Base-by-base conservation (phyloP, 78 protist species). In the Dictyostelium intermedium region DNA sequence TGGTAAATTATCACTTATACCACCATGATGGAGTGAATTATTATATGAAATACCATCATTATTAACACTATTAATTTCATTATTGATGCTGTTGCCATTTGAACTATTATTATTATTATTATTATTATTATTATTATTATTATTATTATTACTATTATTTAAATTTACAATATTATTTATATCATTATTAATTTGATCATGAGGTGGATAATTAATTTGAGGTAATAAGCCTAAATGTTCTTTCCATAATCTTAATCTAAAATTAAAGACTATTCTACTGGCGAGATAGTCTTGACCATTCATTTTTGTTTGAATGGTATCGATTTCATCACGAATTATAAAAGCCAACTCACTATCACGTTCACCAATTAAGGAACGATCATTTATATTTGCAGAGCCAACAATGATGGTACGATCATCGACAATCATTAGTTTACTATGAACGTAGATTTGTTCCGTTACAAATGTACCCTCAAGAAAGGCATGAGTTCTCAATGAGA, bases 361-460 rank as follows among this genome's bases (percentile, higher is more conserved):
- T 61, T 83, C 91, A 27, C 96, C 96, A 43, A 37, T 74, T 18
- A 92, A 32, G 0, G 96, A 92, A 18, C 98, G 87, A 61, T 97
- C 97, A 84, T 97, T 98, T 77, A 98, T 97, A 93, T 98, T 98
- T 23, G 99, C 98, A 1, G 97, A 87, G 2, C 99, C 99, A 32
- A 98, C 72, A 32, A 98, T 95, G n/a, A 91, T 80, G 25, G 63
- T 77, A 23, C 91, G 76, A 63, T 98, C 99, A 50, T 98, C 99
- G 16, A 93, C 84, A 20, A 98, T 89, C 97, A 98, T 97, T 87
- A 97, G 14, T 87, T 98, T 98, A 41, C 95, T 76, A 81, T 98
- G 99, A 10, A 98, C 98, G 83, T 98, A 98, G 39, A 97, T 82
- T 73, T 92, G 96, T 30, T 92, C 96, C 0, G 87, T 83, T 1